These are phyloP conservation scores for Syzygium malaccense DNA, from an alignment of 441 rosid species.

Conservation along the genomic window DNA sequence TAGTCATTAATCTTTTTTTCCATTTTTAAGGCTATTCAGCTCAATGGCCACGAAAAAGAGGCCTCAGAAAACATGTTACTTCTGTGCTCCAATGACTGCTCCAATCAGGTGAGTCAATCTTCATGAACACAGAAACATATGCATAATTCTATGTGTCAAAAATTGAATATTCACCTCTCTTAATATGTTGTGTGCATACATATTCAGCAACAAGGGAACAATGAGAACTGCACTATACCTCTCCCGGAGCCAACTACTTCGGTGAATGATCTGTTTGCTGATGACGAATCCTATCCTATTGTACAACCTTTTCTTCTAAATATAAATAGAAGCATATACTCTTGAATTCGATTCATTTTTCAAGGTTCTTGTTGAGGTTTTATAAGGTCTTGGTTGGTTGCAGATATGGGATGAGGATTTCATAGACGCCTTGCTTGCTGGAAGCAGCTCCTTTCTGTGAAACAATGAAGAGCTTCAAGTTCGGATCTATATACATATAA, in stretches of 20 bases:
- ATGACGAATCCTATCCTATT: not conserved
- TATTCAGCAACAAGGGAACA: not conserved
- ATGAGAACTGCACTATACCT: not conserved
- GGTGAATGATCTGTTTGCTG: not conserved
- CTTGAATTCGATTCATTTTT: not conserved
- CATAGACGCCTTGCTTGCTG: slow-evolving; percentile 21
- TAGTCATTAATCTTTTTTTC: not conserved
- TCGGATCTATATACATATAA: not conserved
- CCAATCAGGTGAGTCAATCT: not conserved
- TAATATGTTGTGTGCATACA: not conserved
- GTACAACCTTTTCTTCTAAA: not conserved
- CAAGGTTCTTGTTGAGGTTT: not conserved
- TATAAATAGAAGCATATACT: not conserved
- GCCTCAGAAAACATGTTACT: not conserved
- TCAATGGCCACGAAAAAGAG: not conserved
- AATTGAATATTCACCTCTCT: not conserved
- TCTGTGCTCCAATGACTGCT: not conserved
- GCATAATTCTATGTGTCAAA: not conserved
- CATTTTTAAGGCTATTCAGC: not conserved
- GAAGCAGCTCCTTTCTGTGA: not conserved
- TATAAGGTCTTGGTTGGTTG: not conserved
- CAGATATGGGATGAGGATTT: slow-evolving; percentile 43
- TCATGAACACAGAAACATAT: not conserved
- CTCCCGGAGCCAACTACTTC: not conserved
- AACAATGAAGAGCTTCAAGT: not conserved